Percentiles rank a stretch among this genome's conserved stretches.
These are phyloP conservation scores for Stagonosporopsis rhizophila DNA, from an alignment of 2,329 filamentous ascomycete species.

Conservation along the genomic window DNA sequence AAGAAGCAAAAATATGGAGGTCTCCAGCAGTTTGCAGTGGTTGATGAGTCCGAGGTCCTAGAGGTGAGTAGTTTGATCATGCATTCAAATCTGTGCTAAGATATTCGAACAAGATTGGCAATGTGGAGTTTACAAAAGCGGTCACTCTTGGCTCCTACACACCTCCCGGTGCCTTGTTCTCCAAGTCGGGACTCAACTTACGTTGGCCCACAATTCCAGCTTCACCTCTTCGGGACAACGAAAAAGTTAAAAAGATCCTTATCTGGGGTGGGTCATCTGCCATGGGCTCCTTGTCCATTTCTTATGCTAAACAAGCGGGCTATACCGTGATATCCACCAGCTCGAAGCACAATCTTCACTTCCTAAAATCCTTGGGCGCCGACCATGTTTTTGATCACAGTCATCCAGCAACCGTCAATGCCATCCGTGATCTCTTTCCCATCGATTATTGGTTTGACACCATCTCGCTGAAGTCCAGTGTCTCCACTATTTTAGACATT, in stretches of 20 bases:
- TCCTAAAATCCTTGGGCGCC: slow-evolving; percentile 24
- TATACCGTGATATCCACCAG: slow-evolving; percentile 34
- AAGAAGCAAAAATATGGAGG: slow-evolving; percentile 33
- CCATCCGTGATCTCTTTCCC: slow-evolving; percentile 44
- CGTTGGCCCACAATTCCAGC: slow-evolving; percentile 26
- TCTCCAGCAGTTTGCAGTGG: slow-evolving; percentile 24
- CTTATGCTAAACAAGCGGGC: slow-evolving; percentile 34
- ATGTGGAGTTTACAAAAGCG: slow-evolving; percentile 27
- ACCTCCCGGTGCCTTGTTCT: slow-evolving; percentile 31
- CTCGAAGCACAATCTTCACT: slow-evolving; percentile 29
- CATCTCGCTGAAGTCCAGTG: slow-evolving; percentile 39
- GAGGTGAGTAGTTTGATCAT: background rate
- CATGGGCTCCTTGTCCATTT: slow-evolving; percentile 40
- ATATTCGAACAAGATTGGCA: slow-evolving; percentile 26
- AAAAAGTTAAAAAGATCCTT: slow-evolving; percentile 46
- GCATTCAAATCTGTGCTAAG: too few species aligned
- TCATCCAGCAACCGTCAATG: slow-evolving; percentile 45
- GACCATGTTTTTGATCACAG: slow-evolving; percentile 49
- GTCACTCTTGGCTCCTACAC: slow-evolving; percentile 37
- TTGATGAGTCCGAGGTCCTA: slow-evolving; percentile 23
- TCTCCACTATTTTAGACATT: slow-evolving; percentile 32
- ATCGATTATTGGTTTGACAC: slow-evolving; percentile 53
- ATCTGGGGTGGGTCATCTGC: slow-evolving; percentile 56
- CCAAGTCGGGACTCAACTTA: slow-evolving; percentile 16
- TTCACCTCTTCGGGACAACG: slow-evolving; percentile 20